A percentile compares a stretch with the other conserved stretches of the same genome.
Conservation (phyloP, 768 basidiomycete genomes). For the Heimioporus sp. region DNA sequence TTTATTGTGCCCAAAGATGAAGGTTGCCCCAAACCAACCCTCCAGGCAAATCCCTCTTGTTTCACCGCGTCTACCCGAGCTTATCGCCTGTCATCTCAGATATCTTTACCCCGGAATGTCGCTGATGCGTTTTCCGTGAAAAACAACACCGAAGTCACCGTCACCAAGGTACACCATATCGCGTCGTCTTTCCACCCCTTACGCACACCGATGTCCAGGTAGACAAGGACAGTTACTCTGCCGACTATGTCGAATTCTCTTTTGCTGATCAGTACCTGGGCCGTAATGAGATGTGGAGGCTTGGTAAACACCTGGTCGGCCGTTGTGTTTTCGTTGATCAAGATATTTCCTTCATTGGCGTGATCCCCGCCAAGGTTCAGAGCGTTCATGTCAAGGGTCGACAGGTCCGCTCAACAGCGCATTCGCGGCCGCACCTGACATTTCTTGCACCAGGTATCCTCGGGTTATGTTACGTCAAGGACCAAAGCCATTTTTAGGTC, state of each 20-base stretch:
- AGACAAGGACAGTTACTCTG: constrained; percentile 57
- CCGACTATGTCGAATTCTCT: constrained; percentile 83
- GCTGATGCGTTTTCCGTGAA: constrained; percentile 70
- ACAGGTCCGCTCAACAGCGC: constrained; percentile 42
- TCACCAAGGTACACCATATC: constrained; percentile 56
- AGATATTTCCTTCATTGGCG: constrained; percentile 81
- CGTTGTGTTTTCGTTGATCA: constrained; percentile 83
- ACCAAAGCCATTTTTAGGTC: constrained; percentile 90
- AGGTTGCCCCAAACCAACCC: constrained; percentile 52
- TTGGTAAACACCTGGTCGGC: constrained; percentile 77
- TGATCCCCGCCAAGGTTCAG: constrained; percentile 79
- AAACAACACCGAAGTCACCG: constrained; percentile 68
- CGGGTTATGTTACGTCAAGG: constrained; percentile 74
- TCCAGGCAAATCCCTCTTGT: constrained; percentile 47
- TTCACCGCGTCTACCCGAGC: neutral
- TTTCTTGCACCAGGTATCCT: constrained; percentile 56
- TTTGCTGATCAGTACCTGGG: constrained; percentile 97
- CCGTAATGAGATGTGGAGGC: constrained; percentile 94
- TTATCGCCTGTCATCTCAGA: constrained; percentile 37
- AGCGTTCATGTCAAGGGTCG: constrained; percentile 69
- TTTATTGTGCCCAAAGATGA: constrained; percentile 72
- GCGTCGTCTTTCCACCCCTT: neutral
- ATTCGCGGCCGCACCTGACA: neutral
- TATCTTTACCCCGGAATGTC: constrained; percentile 71
- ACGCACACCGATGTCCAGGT: constrained; percentile 45